Evolutionary conservation across 495 filamentous ascomycete genomes (phyloP).

Genomic region (Delitschia confertaspora): DNA sequence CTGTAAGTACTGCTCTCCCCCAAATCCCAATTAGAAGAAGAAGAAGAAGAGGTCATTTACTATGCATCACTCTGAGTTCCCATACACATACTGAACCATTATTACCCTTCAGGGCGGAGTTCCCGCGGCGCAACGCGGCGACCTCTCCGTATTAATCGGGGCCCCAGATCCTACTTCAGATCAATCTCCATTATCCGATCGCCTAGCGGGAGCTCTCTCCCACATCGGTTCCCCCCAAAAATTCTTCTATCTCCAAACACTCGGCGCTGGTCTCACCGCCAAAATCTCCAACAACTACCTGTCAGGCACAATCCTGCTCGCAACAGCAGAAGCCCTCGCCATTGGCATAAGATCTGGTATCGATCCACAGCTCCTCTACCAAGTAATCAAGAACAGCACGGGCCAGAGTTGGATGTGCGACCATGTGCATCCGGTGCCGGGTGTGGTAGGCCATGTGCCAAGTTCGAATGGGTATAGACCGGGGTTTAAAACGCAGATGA

Average conservation of each 20-base stretch:
- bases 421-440: constrained; percentile 36
- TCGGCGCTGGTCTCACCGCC: constrained; percentile 35
- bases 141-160: constrained; percentile 22
- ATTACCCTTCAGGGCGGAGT: constrained; percentile 14
- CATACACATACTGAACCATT: not conserved
- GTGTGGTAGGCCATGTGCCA: constrained; percentile 34
- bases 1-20: constrained; percentile 10
- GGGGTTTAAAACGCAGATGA: constrained; percentile 37
- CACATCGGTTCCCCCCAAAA: constrained; percentile 30
- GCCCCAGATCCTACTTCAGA: constrained; percentile 4
- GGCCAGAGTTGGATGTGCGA: constrained; percentile 38
- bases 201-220: constrained; percentile 11
- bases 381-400: constrained; percentile 35
- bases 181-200: constrained; percentile 2
- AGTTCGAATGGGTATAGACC: constrained; percentile 36
- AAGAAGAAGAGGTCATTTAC: no score
- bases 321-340: constrained; percentile 36
- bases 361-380: constrained; percentile 34
- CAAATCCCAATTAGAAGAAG: no score
- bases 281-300: constrained; percentile 42
- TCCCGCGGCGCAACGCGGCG: constrained; percentile 19
- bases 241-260: constrained; percentile 33
- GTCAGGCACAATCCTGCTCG: constrained; percentile 35
- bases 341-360: constrained; percentile 37
- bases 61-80: not conserved